Evolutionary conservation across 495 filamentous ascomycete species (phyloP).

Genomic region (Parachaetomium inaequale): DNA sequence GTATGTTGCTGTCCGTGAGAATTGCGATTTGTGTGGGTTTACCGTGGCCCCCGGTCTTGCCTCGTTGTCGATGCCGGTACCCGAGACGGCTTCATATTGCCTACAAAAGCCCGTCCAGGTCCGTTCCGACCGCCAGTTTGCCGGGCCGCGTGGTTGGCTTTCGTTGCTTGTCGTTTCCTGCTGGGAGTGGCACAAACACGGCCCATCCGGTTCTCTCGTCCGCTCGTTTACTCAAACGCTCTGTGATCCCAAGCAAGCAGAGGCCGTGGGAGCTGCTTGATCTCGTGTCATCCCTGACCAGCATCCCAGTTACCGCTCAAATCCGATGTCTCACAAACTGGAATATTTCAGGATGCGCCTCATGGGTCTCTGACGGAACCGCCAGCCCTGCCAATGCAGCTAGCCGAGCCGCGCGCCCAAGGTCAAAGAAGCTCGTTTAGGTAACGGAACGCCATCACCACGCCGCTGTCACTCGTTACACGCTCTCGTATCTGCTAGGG

Average conservation of each 20-base stretch:
- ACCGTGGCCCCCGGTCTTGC: slow-evolving; percentile 1
- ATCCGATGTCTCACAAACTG: slow-evolving; percentile 10
- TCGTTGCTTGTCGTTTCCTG: slow-evolving; percentile 1
- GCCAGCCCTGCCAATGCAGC: slow-evolving; percentile 27
- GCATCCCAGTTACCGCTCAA: background rate
- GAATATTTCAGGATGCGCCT: background rate
- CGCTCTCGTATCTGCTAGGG: slow-evolving; percentile 23
- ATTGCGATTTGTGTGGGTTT: background rate
- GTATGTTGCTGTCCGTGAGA: background rate
- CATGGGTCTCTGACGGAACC: background rate
- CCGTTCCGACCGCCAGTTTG: slow-evolving; percentile 6
- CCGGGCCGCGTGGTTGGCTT: slow-evolving; percentile 9
- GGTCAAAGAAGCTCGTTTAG: slow-evolving; percentile 16
- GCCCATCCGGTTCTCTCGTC: background rate
- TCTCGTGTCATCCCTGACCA: slow-evolving; percentile 3
- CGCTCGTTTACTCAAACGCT: background rate
- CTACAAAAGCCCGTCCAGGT: slow-evolving; percentile 21
- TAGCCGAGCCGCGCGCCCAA: slow-evolving; percentile 19
- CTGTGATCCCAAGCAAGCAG: background rate
- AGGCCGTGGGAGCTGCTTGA: background rate
- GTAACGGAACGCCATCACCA: slow-evolving; percentile 1
- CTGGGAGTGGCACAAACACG: background rate
- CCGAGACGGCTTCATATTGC: slow-evolving; percentile 20
- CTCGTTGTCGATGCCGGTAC: slow-evolving; percentile 27
- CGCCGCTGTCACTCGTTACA: slow-evolving; percentile 31